phyloP scores from a whole-genome alignment of 73 alveolate species.

The Urostyla sp. region DNA sequence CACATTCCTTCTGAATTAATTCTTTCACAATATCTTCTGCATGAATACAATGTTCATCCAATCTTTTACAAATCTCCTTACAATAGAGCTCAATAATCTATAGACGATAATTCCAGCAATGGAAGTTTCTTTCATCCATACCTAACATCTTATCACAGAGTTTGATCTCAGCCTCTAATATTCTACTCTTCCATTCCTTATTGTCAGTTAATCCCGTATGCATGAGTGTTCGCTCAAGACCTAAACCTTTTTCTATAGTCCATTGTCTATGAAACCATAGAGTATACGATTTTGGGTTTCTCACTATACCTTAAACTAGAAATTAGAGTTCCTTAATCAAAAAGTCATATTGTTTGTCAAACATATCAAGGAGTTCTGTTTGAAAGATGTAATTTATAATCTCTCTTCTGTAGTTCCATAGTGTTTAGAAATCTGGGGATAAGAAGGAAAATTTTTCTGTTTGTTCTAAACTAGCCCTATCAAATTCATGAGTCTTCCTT shows the following conservation, averaged over 20 bases:
- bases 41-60: not conserved
- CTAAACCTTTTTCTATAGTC: slow-evolving; percentile 81
- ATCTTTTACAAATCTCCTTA: slow-evolving; percentile 28
- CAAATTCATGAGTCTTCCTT: slow-evolving; percentile 67
- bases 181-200: slow-evolving; percentile 55
- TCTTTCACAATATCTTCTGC: not conserved
- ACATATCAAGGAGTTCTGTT: slow-evolving; percentile 41
- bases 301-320: slow-evolving; percentile 75
- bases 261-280: slow-evolving; percentile 94
- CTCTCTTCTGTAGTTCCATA: slow-evolving; percentile 91
- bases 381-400: slow-evolving; percentile 62
- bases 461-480: slow-evolving; percentile 78
- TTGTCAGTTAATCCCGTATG: slow-evolving; percentile 11
- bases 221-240: slow-evolving; percentile 64
- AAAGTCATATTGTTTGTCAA: slow-evolving; percentile 52
- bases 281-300: slow-evolving; percentile 87
- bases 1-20: slow-evolving; percentile 52
- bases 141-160: slow-evolving; percentile 87
- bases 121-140: slow-evolving; percentile 92
- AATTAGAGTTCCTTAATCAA: slow-evolving; percentile 73
- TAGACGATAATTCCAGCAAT: slow-evolving; percentile 94
- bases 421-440: slow-evolving; percentile 88
- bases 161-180: slow-evolving; percentile 75
- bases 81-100: slow-evolving; percentile 32
- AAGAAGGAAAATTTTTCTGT: slow-evolving; percentile 77